Percentiles rank a stretch among this genome's conserved stretches.
phyloP scores from a whole-genome alignment of 2,329 filamentous ascomycete genomes.

The Sporothrix brunneoviolacea region DNA sequence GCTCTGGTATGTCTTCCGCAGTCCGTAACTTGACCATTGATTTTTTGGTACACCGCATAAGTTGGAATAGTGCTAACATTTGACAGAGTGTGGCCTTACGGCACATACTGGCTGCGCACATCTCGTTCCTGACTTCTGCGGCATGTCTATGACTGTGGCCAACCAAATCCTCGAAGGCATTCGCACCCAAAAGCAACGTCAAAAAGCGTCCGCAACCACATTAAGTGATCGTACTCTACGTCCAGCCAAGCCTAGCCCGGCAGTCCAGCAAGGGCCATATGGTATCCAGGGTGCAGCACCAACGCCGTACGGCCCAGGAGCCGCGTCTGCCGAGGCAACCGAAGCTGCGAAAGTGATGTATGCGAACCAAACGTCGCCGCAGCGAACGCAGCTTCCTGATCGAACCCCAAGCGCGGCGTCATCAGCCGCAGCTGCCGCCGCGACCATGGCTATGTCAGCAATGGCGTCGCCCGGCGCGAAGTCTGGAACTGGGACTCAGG shows the following conservation, averaged over 20 bases:
- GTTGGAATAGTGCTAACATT: slow-evolving; percentile 29
- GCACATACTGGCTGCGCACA: slow-evolving; percentile 89
- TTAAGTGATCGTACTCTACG: slow-evolving; percentile 64
- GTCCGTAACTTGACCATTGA: too few relatives aligned
- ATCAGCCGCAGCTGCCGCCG: slow-evolving; percentile 49
- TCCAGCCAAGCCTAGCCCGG: slow-evolving; percentile 35
- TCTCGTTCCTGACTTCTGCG: slow-evolving; percentile 95
- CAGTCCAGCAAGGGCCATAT: slow-evolving; percentile 10
- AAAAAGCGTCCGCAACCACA: slow-evolving; percentile 39
- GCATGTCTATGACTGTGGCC: slow-evolving; percentile 96
- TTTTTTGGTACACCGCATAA: too few relatives aligned
- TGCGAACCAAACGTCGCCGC: slow-evolving; percentile 45
- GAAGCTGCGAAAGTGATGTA: slow-evolving; percentile 62
- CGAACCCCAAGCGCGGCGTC: slow-evolving; percentile 43
- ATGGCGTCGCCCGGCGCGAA: slow-evolving; percentile 31
- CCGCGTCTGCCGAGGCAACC: slow-evolving; percentile 46
- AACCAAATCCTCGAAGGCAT: slow-evolving; percentile 90
- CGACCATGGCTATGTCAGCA: slow-evolving; percentile 51
- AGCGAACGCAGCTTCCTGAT: slow-evolving; percentile 42
- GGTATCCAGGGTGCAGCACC: slow-evolving; percentile 12
- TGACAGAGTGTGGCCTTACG: slow-evolving; percentile 77
- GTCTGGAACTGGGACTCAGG: slow-evolving; percentile 20
- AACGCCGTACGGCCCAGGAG: slow-evolving; percentile 25
- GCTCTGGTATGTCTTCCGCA: slow-evolving; percentile 58
- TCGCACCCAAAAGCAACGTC: slow-evolving; percentile 64